Evolutionary conservation across 805 yeast genomes (phyloP).

Genomic region (Sugiyamaella qingdaonensis): DNA sequence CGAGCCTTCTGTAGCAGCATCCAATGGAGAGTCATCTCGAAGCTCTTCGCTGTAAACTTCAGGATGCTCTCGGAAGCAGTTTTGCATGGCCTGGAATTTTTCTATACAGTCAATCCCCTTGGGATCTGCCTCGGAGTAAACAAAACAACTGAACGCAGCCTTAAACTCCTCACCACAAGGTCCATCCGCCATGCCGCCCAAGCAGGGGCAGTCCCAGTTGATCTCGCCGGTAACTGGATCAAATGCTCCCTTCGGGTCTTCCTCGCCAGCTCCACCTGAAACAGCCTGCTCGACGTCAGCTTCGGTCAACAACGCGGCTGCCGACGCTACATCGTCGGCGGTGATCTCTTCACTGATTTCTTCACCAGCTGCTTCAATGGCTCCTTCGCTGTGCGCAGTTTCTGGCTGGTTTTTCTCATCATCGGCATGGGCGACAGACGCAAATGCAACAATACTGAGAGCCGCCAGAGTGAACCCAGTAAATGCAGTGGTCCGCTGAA

Average conservation of each 20-base stretch:
- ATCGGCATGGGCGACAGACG: constrained; percentile 7
- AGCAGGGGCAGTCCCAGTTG: constrained; percentile 99
- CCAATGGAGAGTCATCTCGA: constrained; percentile 58
- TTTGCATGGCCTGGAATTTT: constrained; percentile 87
- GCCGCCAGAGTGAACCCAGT: constrained; percentile 1
- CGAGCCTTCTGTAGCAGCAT: constrained; percentile 11
- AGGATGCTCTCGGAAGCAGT: constrained; percentile 88
- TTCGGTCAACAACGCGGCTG: constrained; percentile 9
- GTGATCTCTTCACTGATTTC: not conserved
- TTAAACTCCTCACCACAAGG: constrained; percentile 97
- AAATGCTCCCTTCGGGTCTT: constrained; percentile 58
- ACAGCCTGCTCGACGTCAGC: constrained; percentile 9
- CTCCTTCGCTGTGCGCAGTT: not conserved
- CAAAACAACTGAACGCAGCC: constrained; percentile 91
- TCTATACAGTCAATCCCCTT: constrained; percentile 94
- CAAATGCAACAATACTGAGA: constrained; percentile 6
- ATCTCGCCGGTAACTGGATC: constrained; percentile 97
- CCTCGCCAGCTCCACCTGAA: constrained; percentile 6
- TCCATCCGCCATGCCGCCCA: constrained; percentile 98
- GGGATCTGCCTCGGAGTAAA: constrained; percentile 90
- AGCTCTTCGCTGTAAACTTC: constrained; percentile 91
- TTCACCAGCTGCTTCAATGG: not conserved
- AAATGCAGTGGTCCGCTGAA: not conserved
- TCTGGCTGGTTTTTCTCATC: constrained; percentile 4
- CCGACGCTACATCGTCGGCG: constrained; percentile 2